phyloP scores from a whole-genome alignment of 2,329 filamentous ascomycete genomes.

The Penicillium thymicola region DNA sequence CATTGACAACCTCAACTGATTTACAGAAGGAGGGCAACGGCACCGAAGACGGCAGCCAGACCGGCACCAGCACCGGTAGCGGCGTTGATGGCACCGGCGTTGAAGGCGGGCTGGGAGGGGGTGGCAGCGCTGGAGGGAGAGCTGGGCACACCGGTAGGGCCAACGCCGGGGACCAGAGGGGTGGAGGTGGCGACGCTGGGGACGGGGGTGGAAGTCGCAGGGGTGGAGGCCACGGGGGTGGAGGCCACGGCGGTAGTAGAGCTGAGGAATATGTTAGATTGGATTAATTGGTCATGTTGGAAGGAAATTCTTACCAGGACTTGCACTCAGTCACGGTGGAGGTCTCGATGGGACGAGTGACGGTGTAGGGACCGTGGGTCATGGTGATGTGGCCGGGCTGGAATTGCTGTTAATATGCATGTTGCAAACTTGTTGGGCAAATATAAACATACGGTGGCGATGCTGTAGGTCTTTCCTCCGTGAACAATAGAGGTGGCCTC shows the following conservation, averaged over 20 bases:
- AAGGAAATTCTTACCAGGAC: constrained; percentile 35
- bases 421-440: background rate
- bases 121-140: constrained; percentile 21
- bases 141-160: constrained; percentile 14
- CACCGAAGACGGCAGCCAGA: constrained; percentile 52
- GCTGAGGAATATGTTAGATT: constrained; percentile 14
- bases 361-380: constrained; percentile 68
- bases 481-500: constrained; percentile 62
- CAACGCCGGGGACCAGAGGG: constrained; percentile 21
- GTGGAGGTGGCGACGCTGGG: constrained; percentile 17
- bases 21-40: constrained; percentile 49
- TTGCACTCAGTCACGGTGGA: constrained; percentile 51
- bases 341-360: constrained; percentile 52
- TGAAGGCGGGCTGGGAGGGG: constrained; percentile 35
- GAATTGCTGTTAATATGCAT: background rate
- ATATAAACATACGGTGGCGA: constrained; percentile 55
- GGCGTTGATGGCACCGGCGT: constrained; percentile 52
- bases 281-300: background rate
- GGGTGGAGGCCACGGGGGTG: constrained; percentile 18
- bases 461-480: constrained; percentile 64
- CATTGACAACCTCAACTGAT: constrained; percentile 5
- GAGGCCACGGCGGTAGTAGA: constrained; percentile 19
- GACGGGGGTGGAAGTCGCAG: constrained; percentile 11
- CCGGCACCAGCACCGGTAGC: constrained; percentile 49
- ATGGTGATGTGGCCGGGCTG: constrained; percentile 67